Percentiles rank a stretch among this genome's conserved stretches.
Conservation (phyloP, 768 basidiomycete species). For the Botryobasidium botryosum region DNA sequence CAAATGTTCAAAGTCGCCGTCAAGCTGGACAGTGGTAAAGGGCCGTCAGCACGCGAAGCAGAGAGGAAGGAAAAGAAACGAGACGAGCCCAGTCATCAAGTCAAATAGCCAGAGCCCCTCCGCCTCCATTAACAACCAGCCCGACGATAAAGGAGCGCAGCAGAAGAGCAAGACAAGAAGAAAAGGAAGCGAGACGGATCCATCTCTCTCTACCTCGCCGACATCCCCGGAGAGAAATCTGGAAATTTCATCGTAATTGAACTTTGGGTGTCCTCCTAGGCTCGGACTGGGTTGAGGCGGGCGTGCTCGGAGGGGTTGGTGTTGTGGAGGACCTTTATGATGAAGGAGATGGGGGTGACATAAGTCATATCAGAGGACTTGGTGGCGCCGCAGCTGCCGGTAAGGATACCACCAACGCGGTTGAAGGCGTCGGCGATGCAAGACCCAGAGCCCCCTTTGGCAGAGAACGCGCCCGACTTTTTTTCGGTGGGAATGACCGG, state of each 20-base stretch:
- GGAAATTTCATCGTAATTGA: not conserved
- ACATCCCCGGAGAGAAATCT: not conserved
- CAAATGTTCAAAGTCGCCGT: too few species aligned
- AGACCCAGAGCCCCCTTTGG: constrained; percentile 10
- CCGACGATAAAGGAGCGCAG: not conserved
- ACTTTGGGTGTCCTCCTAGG: not conserved
- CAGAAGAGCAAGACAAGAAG: not conserved
- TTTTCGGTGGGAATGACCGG: constrained; percentile 6
- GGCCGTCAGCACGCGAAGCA: too few species aligned
- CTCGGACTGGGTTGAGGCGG: constrained; percentile 1
- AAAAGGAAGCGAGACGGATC: not conserved
- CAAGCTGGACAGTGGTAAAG: too few species aligned
- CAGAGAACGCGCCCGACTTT: constrained; percentile 8
- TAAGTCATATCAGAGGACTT: constrained; percentile 10
- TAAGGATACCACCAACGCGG: constrained; percentile 8
- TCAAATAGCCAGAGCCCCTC: constrained; percentile 1
- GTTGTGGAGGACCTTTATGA: constrained; percentile 6
- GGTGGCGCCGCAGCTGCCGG: constrained; percentile 4
- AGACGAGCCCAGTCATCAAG: constrained; percentile 3
- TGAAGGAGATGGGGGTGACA: constrained; percentile 10
- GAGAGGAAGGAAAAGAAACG: constrained; percentile 7
- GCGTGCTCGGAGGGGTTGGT: constrained; percentile 5
- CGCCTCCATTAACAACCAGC: not conserved
- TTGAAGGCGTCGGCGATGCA: constrained; percentile 7
- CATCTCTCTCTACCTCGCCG: not conserved